Percentiles rank a stretch among this genome's conserved stretches.
Conservation (phyloP, 768 basidiomycete genomes). For the Cystoderma amianthinum region DNA sequence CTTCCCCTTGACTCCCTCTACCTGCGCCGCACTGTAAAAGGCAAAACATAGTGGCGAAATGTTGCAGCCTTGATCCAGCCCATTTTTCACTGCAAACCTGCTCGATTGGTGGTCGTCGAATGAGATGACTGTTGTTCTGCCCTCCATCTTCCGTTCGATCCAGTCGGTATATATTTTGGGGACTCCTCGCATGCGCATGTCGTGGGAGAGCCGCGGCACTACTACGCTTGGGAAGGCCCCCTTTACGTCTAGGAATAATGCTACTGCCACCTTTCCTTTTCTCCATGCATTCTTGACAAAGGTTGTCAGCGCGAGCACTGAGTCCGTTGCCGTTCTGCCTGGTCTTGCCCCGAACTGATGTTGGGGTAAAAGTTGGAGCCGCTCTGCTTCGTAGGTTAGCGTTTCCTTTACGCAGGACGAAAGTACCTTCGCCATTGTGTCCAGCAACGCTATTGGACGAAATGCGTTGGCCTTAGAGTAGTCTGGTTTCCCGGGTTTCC, state of each 20-base stretch:
- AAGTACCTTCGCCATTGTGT: slow-evolving; percentile 21
- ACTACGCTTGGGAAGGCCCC: slow-evolving; percentile 34
- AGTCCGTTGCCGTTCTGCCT: slow-evolving; percentile 27
- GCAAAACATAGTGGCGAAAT: slow-evolving; percentile 12
- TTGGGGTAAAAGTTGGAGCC: slow-evolving; percentile 19
- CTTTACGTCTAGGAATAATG: slow-evolving; percentile 33
- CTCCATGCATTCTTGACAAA: slow-evolving; percentile 30
- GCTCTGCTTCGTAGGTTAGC: slow-evolving; percentile 17
- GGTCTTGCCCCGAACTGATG: slow-evolving; percentile 31
- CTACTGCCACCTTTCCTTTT: slow-evolving; percentile 19
- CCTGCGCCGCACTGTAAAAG: too few species aligned
- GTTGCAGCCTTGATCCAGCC: slow-evolving; percentile 15
- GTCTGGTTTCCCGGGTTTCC: slow-evolving; percentile 24
- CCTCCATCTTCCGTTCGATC: slow-evolving; percentile 9
- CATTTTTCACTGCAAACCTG: slow-evolving; percentile 6
- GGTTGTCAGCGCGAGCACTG: slow-evolving; percentile 20
- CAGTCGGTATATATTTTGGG: slow-evolving; percentile 14
- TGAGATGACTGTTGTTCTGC: slow-evolving; percentile 5
- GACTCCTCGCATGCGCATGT: slow-evolving; percentile 18
- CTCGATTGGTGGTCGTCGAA: slow-evolving; percentile 13
- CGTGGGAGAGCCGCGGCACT: slow-evolving; percentile 18
- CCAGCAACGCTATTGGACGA: slow-evolving; percentile 26
- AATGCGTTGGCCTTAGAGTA: slow-evolving; percentile 26
- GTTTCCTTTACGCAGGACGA: slow-evolving; percentile 13
- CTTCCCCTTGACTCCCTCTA: slow-evolving; percentile 4